Base-by-base conservation (phyloP, 176 grass and related monocot species). In the Lolium multiflorum region DNA sequence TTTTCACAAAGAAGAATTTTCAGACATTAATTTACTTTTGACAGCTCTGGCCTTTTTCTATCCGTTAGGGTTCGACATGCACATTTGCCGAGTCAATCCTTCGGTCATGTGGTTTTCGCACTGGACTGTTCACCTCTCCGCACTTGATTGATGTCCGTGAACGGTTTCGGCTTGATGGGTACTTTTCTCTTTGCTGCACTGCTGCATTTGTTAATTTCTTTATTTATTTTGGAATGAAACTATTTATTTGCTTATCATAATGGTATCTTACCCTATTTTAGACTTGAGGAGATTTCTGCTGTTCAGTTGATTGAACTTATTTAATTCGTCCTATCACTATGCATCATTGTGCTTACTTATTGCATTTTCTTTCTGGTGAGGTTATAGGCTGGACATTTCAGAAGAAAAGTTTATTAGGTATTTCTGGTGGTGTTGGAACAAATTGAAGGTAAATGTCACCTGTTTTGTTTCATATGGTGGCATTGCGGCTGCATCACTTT, bases 351-450 rank as follows among this genome's bases (percentile, higher is more conserved):
- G 7, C 37, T 82, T 62, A 67, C n/a, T 15, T 44, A 82, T 39
- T 87, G 2, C 67, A 25, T 39, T 89, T 84, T 85, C 2, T 22
- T 80, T 67, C 2, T 78, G 7, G 44, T 74, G 74, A 82, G 43
- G 24, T 20, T 48, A 59, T 83, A 99, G 97, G 85, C 11, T 88
- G 87, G 92, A 94, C 72, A 94, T 96, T 92, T 96, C 94, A 1
- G 88, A 96, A 91, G 90, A 94, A 58, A 99, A 94, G 78, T 99
- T 96, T 88, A 77, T 87, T 59, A 92, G 90, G 66, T 94, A 99
- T 88, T 99, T 99, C 86, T 99, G 97, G 97, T 96, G 94, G 94
- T 99, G 97, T 55, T 99, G 97, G 97, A 89, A 96, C 64, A 95
- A 79, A 84, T 69, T 99, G 52, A 92, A 99, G 92, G 97, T 94